Evolutionary conservation across 805 yeast genomes (phyloP).

Genomic region (Ogataea zsoltii): DNA sequence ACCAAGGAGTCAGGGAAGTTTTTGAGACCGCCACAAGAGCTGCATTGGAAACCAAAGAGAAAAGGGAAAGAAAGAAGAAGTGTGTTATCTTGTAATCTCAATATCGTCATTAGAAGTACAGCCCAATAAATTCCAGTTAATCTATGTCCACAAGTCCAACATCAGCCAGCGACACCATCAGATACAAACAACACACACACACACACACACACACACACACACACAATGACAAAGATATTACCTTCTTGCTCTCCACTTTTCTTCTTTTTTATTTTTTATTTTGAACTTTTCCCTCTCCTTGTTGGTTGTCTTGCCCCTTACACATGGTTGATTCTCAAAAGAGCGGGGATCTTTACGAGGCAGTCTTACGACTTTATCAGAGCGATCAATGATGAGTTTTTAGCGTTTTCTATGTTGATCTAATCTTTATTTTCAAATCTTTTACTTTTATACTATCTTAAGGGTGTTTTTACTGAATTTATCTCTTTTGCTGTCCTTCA

Average conservation of each 20-base stretch:
- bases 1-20: constrained; percentile 90
- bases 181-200: background rate
- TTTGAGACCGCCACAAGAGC: constrained; percentile 93
- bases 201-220: background rate
- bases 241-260: constrained; percentile 1
- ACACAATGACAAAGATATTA: background rate
- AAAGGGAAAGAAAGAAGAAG: constrained; percentile 59
- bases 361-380: constrained; percentile 4
- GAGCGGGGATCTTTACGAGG: constrained; percentile 1
- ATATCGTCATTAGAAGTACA: constrained; percentile 2
- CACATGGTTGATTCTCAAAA: constrained; percentile 4
- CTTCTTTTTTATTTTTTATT: background rate
- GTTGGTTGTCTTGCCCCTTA: constrained; percentile 5
- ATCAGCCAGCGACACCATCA: background rate
- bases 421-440: constrained; percentile 4
- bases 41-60: constrained; percentile 68
- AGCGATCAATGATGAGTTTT: constrained; percentile 5
- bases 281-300: background rate
- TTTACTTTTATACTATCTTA: constrained; percentile 11
- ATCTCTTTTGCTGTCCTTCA: background rate
- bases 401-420: constrained; percentile 8
- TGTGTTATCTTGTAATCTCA: constrained; percentile 61
- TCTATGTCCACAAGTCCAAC: constrained; percentile 4
- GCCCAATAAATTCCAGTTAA: constrained; percentile 7
- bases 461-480: constrained; percentile 18